Evolutionary conservation across 495 filamentous ascomycete genomes (phyloP).

Genomic region (Clohesyomyces aquaticus): DNA sequence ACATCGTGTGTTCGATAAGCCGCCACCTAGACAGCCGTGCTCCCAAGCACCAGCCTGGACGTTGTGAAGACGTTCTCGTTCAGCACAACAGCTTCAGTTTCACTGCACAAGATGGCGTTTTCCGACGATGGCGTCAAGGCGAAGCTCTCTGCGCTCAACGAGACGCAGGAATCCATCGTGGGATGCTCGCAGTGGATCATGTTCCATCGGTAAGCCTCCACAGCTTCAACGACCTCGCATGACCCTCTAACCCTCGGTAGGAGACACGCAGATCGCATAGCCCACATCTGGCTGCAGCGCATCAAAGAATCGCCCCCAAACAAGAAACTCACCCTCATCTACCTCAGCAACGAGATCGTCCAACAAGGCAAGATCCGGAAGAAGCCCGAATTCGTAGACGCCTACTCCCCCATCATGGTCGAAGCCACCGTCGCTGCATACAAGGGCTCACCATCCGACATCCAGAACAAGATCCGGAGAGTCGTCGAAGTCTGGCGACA

Average conservation of each 20-base stretch:
- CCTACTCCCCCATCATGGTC: conserved; percentile 86
- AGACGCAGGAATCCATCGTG: conserved; percentile 94
- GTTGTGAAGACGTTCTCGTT: background rate
- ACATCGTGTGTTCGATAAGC: too few relatives aligned
- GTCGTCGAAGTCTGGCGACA: conserved; percentile 95
- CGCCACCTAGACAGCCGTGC: too few relatives aligned
- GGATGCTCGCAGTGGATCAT: conserved; percentile 98
- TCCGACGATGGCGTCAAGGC: conserved; percentile 90
- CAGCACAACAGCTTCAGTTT: background rate
- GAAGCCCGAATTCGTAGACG: conserved; percentile 88
- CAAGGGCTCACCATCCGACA: conserved; percentile 78
- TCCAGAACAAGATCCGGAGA: conserved; percentile 82
- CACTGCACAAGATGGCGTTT: conserved; percentile 71
- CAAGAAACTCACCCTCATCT: conserved; percentile 89
- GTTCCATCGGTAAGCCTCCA: conserved; percentile 80
- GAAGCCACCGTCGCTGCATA: conserved; percentile 85
- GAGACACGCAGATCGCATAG: conserved; percentile 85
- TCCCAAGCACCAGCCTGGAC: background rate
- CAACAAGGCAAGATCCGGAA: conserved; percentile 91
- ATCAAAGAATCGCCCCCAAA: conserved; percentile 80
- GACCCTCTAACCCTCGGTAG: too few relatives aligned
- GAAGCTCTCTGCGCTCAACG: conserved; percentile 92
- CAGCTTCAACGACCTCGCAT: background rate
- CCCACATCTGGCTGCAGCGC: conserved; percentile 84
- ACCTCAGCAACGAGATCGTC: conserved; percentile 94